phyloP scores from a whole-genome alignment of 805 yeast species.

The Nadsonia fulvescens region DNA sequence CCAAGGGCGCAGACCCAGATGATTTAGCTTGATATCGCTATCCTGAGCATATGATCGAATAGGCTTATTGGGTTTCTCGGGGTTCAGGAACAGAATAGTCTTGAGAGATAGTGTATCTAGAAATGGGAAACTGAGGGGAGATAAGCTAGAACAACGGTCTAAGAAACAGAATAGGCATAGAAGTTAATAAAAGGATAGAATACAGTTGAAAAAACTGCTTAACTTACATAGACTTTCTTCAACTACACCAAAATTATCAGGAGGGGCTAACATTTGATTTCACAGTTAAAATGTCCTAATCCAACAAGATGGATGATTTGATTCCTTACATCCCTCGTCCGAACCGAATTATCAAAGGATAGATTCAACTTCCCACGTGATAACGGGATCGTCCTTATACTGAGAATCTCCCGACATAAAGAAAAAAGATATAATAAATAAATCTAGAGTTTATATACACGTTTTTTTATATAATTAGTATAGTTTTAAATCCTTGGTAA shows the following conservation, averaged over 20 bases:
- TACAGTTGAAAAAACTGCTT: background rate
- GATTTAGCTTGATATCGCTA: constrained; percentile 17
- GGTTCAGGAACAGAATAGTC: constrained; percentile 59
- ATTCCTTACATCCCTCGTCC: too few relatives aligned
- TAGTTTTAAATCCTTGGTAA: constrained; percentile 63
- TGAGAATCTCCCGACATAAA: background rate
- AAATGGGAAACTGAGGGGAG: constrained; percentile 61
- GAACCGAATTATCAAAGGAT: too few relatives aligned
- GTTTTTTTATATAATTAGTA: constrained; percentile 27
- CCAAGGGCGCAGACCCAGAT: constrained; percentile 22
- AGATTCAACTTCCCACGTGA: background rate
- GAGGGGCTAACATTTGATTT: constrained; percentile 64
- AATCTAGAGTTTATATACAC: background rate
- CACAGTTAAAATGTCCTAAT: too few relatives aligned
- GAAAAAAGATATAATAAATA: constrained; percentile 1
- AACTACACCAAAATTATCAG: constrained; percentile 81
- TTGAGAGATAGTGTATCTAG: constrained; percentile 52
- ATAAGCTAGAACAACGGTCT: constrained; percentile 67
- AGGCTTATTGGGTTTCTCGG: constrained; percentile 65
- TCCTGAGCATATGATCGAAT: constrained; percentile 46
- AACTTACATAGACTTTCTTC: constrained; percentile 58
- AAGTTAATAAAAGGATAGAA: background rate
- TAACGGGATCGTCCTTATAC: too few relatives aligned
- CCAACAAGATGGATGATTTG: too few relatives aligned
- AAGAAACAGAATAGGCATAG: constrained; percentile 13